Base-by-base conservation (phyloP, 768 basidiomycete genomes). In the Podaxis pistillaris region DNA sequence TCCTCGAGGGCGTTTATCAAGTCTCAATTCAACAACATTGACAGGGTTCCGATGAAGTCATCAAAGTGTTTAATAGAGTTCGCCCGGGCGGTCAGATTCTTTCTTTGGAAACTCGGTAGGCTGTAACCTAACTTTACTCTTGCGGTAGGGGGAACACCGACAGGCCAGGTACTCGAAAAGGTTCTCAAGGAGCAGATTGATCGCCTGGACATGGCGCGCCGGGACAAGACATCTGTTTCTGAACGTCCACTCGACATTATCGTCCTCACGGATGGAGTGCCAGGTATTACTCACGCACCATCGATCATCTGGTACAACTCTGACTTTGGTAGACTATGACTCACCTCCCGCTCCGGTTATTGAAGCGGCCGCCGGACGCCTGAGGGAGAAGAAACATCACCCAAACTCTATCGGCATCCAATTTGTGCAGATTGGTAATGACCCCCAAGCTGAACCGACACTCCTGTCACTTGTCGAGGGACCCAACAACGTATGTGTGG, bases 351-450 rank as follows among this genome's bases (percentile, higher is more conserved):
- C 56, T 19, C 54, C 60, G 2, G 55, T 56, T 8, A 65, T 75
- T n/a, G 64, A 60, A n/a, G 64, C 54, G 13, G 71, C 73, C 2
- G 72, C 69, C 5, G 57, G 65, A 17, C 66, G 65, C 3, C 66
- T 73, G 65, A 69, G 64, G 30, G 55, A 51, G 22, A 60, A 58
- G 1, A 71, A 67, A 40, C 74, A 76, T 52, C 74, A 76, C 64
- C 74, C 71, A 12, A 76, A 76, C 51, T 68, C 68, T 37, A 68
- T 75, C 36, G 72, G 71, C 12, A 68, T 76, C 13, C 73, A 76
- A 53, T 70, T 76, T 51, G 72, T 75, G 3, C 75, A 76, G 56
- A 73, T 76, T n/a, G 75, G 72, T 36, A 64, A 73, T 46, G 71
- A 72, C 40, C 26, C 50, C 6, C 26, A 58, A 1, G 71, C 71